Percentiles rank a stretch among this genome's conserved stretches.
Conservation (phyloP, 1,284 basidiomycete genomes). For the Ceratobasidium sp. region DNA sequence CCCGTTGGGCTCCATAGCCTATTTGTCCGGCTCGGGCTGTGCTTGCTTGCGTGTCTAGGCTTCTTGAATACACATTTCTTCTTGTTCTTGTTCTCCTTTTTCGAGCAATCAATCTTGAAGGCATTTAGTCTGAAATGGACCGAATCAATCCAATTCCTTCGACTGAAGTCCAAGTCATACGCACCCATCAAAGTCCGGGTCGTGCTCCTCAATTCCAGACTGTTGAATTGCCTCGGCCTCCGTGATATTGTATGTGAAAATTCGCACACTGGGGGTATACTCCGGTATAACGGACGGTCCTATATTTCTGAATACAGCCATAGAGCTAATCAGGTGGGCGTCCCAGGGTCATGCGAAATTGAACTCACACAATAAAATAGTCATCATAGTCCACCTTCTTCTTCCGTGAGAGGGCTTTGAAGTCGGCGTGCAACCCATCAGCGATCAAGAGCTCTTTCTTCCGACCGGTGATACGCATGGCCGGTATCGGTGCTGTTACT, state of each 20-base stretch:
- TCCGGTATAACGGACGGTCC: constrained; percentile 88
- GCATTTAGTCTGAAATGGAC: constrained; percentile 52
- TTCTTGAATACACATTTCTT: constrained; percentile 67
- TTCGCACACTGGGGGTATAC: constrained; percentile 82
- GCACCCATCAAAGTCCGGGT: neutral
- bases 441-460: constrained; percentile 41
- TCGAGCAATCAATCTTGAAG: constrained; percentile 62
- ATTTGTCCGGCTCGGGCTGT: constrained; percentile 78
- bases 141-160: neutral
- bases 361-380: constrained; percentile 67
- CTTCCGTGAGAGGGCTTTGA: constrained; percentile 51
- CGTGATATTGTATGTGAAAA: constrained; percentile 83
- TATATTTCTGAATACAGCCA: constrained; percentile 64
- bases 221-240: constrained; percentile 50
- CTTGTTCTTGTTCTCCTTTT: constrained; percentile 62
- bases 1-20: constrained; percentile 77
- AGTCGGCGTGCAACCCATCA: constrained; percentile 38
- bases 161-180: neutral
- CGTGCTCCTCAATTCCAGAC: neutral
- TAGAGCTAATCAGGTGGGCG: neutral
- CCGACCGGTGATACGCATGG: constrained; percentile 29
- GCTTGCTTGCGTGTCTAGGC: constrained; percentile 69
- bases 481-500: neutral
- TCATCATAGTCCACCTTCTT: constrained; percentile 69
- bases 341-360: neutral